Conservation (phyloP, 371 early-diverging fungal genomes). For the Mucor circinelloides region DNA sequence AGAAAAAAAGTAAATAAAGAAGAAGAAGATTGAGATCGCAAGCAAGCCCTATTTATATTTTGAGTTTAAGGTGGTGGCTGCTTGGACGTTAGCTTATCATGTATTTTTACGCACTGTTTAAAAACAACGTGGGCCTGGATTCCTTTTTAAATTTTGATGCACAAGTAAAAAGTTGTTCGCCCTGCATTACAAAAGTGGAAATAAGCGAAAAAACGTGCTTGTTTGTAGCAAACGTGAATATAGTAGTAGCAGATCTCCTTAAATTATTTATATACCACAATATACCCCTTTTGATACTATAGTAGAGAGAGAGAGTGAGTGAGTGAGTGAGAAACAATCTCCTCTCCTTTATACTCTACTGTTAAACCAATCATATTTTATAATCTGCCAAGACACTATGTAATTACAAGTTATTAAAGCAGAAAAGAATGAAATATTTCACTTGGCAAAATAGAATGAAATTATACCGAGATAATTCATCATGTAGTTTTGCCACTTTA, state of each 20-base stretch:
- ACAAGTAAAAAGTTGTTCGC: neutral
- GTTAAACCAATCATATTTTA: neutral
- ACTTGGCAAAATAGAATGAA: neutral
- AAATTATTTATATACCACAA: neutral
- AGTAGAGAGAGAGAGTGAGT: too few species aligned
- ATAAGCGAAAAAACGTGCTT: slow-evolving; percentile 7
- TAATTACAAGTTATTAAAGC: neutral
- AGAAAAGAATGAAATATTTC: neutral
- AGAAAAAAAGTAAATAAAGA: neutral
- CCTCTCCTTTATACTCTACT: neutral
- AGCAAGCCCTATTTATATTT: neutral
- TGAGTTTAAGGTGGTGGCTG: neutral
- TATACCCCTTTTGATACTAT: neutral
- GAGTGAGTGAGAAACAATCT: too few species aligned
- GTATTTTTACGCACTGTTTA: slow-evolving; percentile 16
- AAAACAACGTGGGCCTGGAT: slow-evolving; percentile 15
- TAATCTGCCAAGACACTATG: neutral
- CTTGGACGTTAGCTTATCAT: neutral
- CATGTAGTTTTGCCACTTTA: neutral
- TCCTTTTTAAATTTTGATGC: slow-evolving; percentile 1
- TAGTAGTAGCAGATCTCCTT: neutral
- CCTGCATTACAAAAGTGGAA: slow-evolving; percentile 19
- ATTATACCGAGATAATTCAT: neutral
- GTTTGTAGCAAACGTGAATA: slow-evolving; percentile 14
- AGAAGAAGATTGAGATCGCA: neutral